Conservation (phyloP, 306 rosid genomes). For the Geum urbanum region DNA sequence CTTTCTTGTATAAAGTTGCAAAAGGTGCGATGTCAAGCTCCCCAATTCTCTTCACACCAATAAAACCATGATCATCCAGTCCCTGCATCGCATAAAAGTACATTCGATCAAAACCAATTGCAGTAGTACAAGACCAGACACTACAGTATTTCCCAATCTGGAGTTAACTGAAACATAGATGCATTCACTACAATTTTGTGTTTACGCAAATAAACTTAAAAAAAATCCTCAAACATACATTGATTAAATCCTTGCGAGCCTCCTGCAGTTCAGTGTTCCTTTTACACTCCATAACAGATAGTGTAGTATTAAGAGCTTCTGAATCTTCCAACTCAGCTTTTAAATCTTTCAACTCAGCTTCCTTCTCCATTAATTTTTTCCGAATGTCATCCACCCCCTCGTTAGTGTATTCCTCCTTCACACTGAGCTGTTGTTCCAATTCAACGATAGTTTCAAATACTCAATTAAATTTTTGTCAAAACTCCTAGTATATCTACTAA, state of each 20-base stretch:
- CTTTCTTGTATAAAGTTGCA: conserved; percentile 32
- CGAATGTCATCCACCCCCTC: conserved; percentile 36
- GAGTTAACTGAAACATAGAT: not conserved
- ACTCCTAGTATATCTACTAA: not conserved
- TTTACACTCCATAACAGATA: conserved; percentile 47
- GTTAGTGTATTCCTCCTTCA: conserved; percentile 20
- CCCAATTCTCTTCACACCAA: conserved; percentile 52
- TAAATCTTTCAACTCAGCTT: conserved; percentile 25
- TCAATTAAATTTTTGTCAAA: not conserved
- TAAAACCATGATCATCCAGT: conserved; percentile 23
- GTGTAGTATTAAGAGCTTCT: conserved; percentile 43
- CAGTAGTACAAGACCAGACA: not conserved
- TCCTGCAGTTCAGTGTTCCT: conserved; percentile 68
- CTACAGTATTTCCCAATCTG: not conserved
- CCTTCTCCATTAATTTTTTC: conserved; percentile 43
- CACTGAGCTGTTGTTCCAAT: conserved; percentile 26
- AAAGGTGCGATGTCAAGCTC: conserved; percentile 56
- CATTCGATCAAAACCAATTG: not conserved
- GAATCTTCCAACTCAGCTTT: conserved; percentile 31
- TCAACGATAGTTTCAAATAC: conserved; percentile 19
- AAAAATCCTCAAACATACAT: conserved; percentile 24
- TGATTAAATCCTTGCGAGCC: conserved; percentile 65
- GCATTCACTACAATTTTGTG: not conserved
- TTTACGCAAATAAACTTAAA: not conserved
- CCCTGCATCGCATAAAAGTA: conserved; percentile 25